phyloP scores from a whole-genome alignment of 495 filamentous ascomycete species.

The Penicillium chermesinum region DNA sequence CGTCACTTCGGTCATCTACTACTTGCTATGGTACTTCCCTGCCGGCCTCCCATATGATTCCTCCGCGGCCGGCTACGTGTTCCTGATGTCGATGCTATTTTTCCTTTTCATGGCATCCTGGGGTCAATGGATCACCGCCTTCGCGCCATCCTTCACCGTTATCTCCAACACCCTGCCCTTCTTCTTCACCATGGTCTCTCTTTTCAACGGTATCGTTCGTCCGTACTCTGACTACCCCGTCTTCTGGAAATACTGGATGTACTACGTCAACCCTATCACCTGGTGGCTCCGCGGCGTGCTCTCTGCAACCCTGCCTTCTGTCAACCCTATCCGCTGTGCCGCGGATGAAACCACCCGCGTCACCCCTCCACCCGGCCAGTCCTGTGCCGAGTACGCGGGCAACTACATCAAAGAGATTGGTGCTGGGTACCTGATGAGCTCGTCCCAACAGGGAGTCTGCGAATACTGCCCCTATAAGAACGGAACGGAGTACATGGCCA shows the following conservation, averaged over 20 bases:
- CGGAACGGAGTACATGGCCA: conserved; percentile 62
- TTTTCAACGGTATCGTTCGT: conserved; percentile 74
- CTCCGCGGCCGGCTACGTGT: conserved; percentile 69
- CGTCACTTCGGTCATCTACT: conserved; percentile 63
- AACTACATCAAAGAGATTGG: conserved; percentile 44
- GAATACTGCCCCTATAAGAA: conserved; percentile 67
- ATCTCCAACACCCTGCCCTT: conserved; percentile 62
- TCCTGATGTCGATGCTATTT: conserved; percentile 77
- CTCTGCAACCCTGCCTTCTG: conserved; percentile 49
- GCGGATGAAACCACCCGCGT: conserved; percentile 60
- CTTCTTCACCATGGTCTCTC: conserved; percentile 68
- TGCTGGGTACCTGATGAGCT: conserved; percentile 56
- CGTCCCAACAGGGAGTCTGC: conserved; percentile 52
- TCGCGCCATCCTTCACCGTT: conserved; percentile 74
- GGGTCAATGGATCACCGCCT: conserved; percentile 83
- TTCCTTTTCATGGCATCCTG: conserved; percentile 72
- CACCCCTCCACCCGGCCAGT: conserved; percentile 56
- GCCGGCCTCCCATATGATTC: conserved; percentile 63
- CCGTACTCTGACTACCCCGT: conserved; percentile 67
- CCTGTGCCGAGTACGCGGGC: conserved; percentile 57
- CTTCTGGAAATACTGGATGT: conserved; percentile 79
- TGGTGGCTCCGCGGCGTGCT: conserved; percentile 76
- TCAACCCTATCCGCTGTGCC: conserved; percentile 51
- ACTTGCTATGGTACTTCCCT: conserved; percentile 73
- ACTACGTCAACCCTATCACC: conserved; percentile 64